Evolutionary conservation across 371 early-diverging fungal species (phyloP).

Genomic region (Encephalitozoon hellem): DNA sequence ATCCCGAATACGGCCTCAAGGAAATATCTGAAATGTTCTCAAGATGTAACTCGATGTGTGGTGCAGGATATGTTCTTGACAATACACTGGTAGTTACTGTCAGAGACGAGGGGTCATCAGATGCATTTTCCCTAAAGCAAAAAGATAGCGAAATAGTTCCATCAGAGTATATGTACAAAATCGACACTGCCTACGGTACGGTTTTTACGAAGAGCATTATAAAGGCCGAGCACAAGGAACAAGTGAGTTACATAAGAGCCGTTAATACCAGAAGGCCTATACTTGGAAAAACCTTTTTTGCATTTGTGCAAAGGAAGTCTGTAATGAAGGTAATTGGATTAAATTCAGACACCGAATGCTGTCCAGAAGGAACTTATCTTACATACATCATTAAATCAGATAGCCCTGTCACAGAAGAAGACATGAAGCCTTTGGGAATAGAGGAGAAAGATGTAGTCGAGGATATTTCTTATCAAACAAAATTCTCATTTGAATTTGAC

Average conservation of each 20-base stretch:
- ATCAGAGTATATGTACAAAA: neutral
- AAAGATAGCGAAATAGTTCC: neutral
- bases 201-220: slow-evolving; percentile 5
- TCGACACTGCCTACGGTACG: slow-evolving; percentile 1
- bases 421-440: neutral
- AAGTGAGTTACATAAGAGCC: neutral
- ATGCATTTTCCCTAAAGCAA: neutral
- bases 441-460: slow-evolving; percentile 1
- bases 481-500: neutral
- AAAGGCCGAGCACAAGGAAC: neutral
- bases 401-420: neutral
- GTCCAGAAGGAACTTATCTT: slow-evolving; percentile 14
- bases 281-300: slow-evolving; percentile 12
- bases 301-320: neutral
- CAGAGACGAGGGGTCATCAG: neutral
- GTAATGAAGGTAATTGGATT: slow-evolving; percentile 6
- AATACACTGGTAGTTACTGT: neutral
- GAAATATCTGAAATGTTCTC: slow-evolving; percentile 31
- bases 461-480: slow-evolving; percentile 16
- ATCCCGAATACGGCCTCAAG: slow-evolving; percentile 14
- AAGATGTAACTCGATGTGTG: slow-evolving; percentile 12
- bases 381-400: slow-evolving; percentile 3
- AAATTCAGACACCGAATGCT: slow-evolving; percentile 23
- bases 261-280: neutral
- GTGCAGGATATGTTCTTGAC: slow-evolving; percentile 11